Percentiles rank a stretch among this genome's conserved stretches.
Conservation (phyloP, 495 filamentous ascomycete genomes). For the Massariosphaeria phaeospora region DNA sequence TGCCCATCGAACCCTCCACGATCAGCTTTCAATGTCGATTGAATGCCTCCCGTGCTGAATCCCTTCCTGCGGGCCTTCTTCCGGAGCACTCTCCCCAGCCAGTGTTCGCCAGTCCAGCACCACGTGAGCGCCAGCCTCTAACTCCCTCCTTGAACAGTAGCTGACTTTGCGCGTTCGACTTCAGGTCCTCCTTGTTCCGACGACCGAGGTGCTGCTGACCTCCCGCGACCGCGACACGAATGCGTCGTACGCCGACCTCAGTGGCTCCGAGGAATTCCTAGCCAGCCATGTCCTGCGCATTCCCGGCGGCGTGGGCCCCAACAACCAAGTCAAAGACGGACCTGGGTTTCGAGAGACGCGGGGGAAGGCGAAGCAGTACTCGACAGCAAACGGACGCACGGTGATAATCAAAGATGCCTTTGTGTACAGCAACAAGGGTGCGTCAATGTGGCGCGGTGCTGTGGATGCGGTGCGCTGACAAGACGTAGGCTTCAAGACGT, state of each 20-base stretch:
- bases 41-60: constrained; percentile 96
- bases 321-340: constrained; percentile 57
- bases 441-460: constrained; percentile 1
- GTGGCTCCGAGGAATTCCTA: constrained; percentile 86
- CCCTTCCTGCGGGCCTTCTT: constrained; percentile 98
- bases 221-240: constrained; percentile 86
- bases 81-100: constrained; percentile 84
- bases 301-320: constrained; percentile 52
- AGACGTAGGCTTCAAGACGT: constrained; percentile 74
- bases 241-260: constrained; percentile 69
- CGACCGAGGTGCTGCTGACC: constrained; percentile 81
- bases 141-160: background rate
- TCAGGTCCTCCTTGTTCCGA: constrained; percentile 86
- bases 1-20: constrained; percentile 2
- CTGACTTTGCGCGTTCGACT: background rate
- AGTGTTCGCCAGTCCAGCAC: constrained; percentile 88
- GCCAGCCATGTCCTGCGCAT: constrained; percentile 94
- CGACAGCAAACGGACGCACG: constrained; percentile 86
- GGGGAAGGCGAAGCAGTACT: constrained; percentile 89
- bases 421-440: constrained; percentile 95
- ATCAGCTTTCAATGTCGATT: constrained; percentile 46
- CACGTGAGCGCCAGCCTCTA: constrained; percentile 54
- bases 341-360: constrained; percentile 79
- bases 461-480: background rate
- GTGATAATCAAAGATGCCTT: constrained; percentile 91